Evolutionary conservation across 768 basidiomycete species (phyloP), one percentile per base, ranked within the genome.

Genomic region (Boletus huronensis): DNA sequence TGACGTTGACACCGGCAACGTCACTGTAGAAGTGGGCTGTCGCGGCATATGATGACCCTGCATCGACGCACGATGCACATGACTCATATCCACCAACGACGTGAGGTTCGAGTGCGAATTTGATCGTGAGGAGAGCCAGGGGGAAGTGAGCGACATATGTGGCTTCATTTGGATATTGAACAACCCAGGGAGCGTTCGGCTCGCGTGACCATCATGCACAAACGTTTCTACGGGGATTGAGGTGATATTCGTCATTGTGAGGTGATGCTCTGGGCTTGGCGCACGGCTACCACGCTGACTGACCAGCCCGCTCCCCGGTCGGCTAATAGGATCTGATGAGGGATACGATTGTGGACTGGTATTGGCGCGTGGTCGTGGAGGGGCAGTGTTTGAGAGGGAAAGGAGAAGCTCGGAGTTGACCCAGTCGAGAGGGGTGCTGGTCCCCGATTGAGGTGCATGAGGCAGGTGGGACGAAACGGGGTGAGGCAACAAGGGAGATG

Each of bases 351-450:
- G 62, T 50, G 43, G 55, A 31, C 47, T 64, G 38, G 55, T 50
- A 61, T 28, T 61, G 42, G 54, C 36, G 53, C 44, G 60, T 41
- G 45, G 50, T 47, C 45, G 55, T 39, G 72, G 62, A 3, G 70
- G 70, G 1, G 67, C 64, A 16, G 73, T 62, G 23, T 70, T 68
- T 2, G 82, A 78, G 28, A 88, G 74, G 2, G 85, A 87, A 16
- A 87, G 74, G 47, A 94, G 74, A 3, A 96, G 79, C 71, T 94
- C 93, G 6, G 88, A 88, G 69, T 93, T 91, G 53, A 92, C 82
- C 84, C 88, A 91, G 49, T 90, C 85, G 49, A 90, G 75, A 3
- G 83, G 79, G 0, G 78, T 74, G 52, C 71, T 71, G 40, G 71
- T 60, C 48, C 73, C 76, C 21, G 79, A 67, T 16, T 72, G 76